These are phyloP conservation scores for Amylostereum areolatum DNA, from an alignment of 1,284 basidiomycete species.

Conservation along the genomic window DNA sequence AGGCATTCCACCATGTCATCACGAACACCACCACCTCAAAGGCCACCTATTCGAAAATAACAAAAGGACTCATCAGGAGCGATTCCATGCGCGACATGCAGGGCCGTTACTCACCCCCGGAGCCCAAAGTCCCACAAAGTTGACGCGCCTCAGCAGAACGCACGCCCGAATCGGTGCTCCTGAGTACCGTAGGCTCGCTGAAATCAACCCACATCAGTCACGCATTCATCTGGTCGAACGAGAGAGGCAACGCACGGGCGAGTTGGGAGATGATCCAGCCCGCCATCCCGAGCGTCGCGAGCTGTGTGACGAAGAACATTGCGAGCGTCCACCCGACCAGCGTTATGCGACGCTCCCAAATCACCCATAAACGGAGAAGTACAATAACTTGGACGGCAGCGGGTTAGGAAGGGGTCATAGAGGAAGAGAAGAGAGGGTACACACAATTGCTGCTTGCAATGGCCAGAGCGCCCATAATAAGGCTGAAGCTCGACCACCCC, in stretches of 20 bases:
- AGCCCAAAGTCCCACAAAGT: too few relatives aligned
- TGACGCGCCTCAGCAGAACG: too few relatives aligned
- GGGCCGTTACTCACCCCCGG: too few relatives aligned
- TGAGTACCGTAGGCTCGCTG: too few relatives aligned
- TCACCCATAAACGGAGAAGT: slow-evolving; percentile 37
- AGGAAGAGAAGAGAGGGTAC: slow-evolving; percentile 8
- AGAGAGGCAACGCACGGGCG: too few relatives aligned
- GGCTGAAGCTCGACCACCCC: slow-evolving; percentile 25
- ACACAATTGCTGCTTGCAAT: slow-evolving; percentile 33
- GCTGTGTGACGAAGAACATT: slow-evolving; percentile 27
- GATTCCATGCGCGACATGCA: too few relatives aligned
- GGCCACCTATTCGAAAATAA: slow-evolving; percentile 17
- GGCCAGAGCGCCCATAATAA: slow-evolving; percentile 29
- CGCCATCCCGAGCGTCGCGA: slow-evolving; percentile 20
- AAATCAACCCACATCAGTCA: too few relatives aligned
- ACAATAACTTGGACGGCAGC: slow-evolving; percentile 25
- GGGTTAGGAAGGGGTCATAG: neutral
- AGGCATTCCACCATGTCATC: slow-evolving; percentile 29
- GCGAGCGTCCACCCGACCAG: slow-evolving; percentile 28
- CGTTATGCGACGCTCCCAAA: slow-evolving; percentile 29
- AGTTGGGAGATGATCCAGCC: slow-evolving; percentile 2
- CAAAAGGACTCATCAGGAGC: too few relatives aligned
- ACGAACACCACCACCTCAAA: slow-evolving; percentile 33
- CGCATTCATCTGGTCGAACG: too few relatives aligned
- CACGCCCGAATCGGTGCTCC: too few relatives aligned